Evolutionary conservation across 495 filamentous ascomycete species (phyloP).

Genomic region (Entonaema liquescens): DNA sequence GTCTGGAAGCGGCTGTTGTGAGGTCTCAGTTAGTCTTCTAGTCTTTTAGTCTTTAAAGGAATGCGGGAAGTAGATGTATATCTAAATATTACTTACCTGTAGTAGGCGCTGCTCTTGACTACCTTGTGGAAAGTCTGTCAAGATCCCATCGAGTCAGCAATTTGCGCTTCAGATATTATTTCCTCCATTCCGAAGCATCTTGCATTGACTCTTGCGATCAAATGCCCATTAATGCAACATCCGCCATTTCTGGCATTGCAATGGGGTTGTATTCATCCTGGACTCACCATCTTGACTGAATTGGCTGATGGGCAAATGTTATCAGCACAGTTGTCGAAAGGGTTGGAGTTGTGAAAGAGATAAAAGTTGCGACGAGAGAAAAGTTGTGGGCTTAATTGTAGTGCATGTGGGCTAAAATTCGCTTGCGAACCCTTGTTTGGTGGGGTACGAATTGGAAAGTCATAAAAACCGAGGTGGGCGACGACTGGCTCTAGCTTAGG

Average conservation of each 20-base stretch:
- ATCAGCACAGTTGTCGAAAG: slow-evolving; percentile 47
- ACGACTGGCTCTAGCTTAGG: slow-evolving; percentile 17
- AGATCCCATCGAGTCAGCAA: slow-evolving; percentile 88
- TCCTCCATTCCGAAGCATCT: slow-evolving; percentile 86
- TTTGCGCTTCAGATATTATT: slow-evolving; percentile 87
- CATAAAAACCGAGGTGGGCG: slow-evolving; percentile 32
- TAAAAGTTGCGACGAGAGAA: slow-evolving; percentile 43
- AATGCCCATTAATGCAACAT: slow-evolving; percentile 41
- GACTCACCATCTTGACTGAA: slow-evolving; percentile 69
- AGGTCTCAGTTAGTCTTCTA: slow-evolving; percentile 36
- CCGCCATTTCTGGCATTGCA: slow-evolving; percentile 44
- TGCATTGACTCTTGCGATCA: slow-evolving; percentile 77
- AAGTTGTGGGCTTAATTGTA: slow-evolving; percentile 39
- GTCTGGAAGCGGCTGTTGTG: slow-evolving; percentile 94
- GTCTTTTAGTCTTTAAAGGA: background rate
- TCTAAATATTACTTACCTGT: slow-evolving; percentile 72
- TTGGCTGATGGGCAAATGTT: slow-evolving; percentile 49
- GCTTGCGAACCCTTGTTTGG: slow-evolving; percentile 40
- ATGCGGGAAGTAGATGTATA: background rate
- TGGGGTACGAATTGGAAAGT: slow-evolving; percentile 34
- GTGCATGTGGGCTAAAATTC: slow-evolving; percentile 46
- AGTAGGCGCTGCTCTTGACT: slow-evolving; percentile 97
- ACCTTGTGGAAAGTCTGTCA: slow-evolving; percentile 91
- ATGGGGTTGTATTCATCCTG: slow-evolving; percentile 24
- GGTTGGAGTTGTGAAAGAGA: slow-evolving; percentile 38